Evolutionary conservation across 257 asterid genomes (phyloP).

Genomic region (Capsicum baccatum): DNA sequence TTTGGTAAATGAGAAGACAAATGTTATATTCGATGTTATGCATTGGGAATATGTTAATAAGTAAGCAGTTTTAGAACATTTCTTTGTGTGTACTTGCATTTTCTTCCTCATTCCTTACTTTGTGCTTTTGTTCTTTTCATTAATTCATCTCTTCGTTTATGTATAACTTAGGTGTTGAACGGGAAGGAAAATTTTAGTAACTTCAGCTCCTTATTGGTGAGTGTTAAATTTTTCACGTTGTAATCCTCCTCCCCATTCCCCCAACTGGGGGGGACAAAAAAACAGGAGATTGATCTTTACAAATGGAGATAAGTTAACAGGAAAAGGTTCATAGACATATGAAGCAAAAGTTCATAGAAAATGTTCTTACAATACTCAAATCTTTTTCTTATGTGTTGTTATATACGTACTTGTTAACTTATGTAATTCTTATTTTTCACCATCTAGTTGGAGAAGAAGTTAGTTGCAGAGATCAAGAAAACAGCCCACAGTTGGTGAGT

Average conservation of each 20-base stretch:
- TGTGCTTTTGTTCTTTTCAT: not conserved
- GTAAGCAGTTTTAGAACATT: no score
- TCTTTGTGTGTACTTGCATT: no score
- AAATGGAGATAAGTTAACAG: conserved; percentile 71
- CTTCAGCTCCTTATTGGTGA: no score
- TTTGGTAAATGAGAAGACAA: not conserved
- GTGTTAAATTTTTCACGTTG: no score
- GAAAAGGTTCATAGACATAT: not conserved
- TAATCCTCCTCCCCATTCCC: no score
- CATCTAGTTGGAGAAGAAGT: conserved; percentile 66
- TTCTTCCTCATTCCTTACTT: no score
- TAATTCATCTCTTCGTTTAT: not conserved
- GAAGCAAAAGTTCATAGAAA: no score
- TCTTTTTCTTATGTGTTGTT: not conserved
- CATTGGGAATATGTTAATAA: not conserved
- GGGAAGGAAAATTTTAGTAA: no score
- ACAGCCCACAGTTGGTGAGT: conserved; percentile 49
- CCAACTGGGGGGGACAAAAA: no score
- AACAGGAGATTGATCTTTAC: conserved; percentile 74
- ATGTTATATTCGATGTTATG: not conserved
- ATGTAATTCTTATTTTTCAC: not conserved
- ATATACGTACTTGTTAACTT: not conserved
- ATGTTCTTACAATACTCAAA: not conserved
- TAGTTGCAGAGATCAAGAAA: conserved; percentile 97
- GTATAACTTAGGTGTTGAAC: conserved; percentile 70